Base-by-base conservation (phyloP, 1,284 basidiomycete genomes). In the Hypsizygus ulmarius region DNA sequence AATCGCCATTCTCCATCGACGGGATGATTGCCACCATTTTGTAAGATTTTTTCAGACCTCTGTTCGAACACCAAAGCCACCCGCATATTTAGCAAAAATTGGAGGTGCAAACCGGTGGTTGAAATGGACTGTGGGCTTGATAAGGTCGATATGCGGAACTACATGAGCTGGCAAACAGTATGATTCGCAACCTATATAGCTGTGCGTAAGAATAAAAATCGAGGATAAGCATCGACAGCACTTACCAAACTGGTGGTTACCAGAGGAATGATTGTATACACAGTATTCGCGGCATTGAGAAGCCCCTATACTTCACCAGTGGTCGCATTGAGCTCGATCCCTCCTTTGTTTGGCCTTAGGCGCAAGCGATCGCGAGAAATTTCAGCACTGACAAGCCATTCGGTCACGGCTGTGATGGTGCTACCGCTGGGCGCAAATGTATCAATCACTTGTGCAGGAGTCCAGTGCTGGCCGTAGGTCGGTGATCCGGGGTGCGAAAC, bases 281-380 rank as follows among this genome's bases (percentile, higher is more conserved):
- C 72, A 68, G 60, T 79, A 81, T 51, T 78, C 71, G n/a, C n/a
- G 1, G 77, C 68, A 40, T 68, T 65, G 39, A 81, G 60, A 1
- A 80, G 62, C 7, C 63, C 57, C 56, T 79, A 77, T 0, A 69
- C 69, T 54, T 79, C 74, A 16, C 56, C 62, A 12, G 72, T 59
- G 1, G 71, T 73, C 3, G 71, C 71, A 52, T 76, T 69, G 32
- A 75, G 63, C 16, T 69, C 60, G 19, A 81, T 59, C 77, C 77
- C 79, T 4, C 66, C 72, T 39, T 70, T 72, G 44, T 70, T 71
- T 2, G 53, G 43, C 10, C 66, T 65, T 19, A 75, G 61, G 11
- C 61, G 62, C 32, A 75, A 56, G 12, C 72, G 64, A 5, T 70
- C 62, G 5, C 52, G 50, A n/a, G 64, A 53, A 36, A 79, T 63